Evolutionary conservation across 306 rosid species (phyloP).

Genomic region (Senna tora): DNA sequence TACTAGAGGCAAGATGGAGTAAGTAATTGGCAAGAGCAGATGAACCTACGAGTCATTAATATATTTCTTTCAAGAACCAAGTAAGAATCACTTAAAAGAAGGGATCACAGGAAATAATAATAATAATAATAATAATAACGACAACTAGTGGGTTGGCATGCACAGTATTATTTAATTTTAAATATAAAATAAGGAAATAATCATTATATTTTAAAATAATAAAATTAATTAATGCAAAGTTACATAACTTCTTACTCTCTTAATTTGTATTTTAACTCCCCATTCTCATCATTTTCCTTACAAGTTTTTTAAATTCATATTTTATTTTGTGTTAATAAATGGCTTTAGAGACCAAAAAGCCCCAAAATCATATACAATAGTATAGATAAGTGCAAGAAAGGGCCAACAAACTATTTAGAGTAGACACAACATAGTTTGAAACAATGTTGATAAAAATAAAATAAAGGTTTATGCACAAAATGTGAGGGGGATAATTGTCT

Average conservation of each 20-base stretch:
- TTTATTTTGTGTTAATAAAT: too few relatives aligned
- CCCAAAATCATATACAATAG: too few relatives aligned
- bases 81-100: slow-evolving; percentile 26
- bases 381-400: neutral
- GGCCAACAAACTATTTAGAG: slow-evolving; percentile 13
- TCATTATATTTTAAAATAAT: too few relatives aligned
- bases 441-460: neutral
- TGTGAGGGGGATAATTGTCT: neutral
- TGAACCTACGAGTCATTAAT: neutral
- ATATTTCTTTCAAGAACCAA: slow-evolving; percentile 30
- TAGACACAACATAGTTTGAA: neutral
- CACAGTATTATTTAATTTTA: too few relatives aligned
- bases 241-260: too few relatives aligned
- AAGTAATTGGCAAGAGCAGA: slow-evolving; percentile 3
- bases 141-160: too few relatives aligned
- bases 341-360: too few relatives aligned
- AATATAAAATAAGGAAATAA: too few relatives aligned
- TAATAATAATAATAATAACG: neutral
- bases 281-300: too few relatives aligned
- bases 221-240: too few relatives aligned
- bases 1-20: slow-evolving; percentile 1
- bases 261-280: too few relatives aligned
- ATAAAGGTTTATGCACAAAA: slow-evolving; percentile 10
- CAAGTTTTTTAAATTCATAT: too few relatives aligned
- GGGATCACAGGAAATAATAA: neutral